A percentile compares a stretch with the other conserved stretches of the same genome.
These are phyloP conservation scores for Teunomyces cretensis DNA, from an alignment of 805 yeast genomes.

Conservation along the genomic window DNA sequence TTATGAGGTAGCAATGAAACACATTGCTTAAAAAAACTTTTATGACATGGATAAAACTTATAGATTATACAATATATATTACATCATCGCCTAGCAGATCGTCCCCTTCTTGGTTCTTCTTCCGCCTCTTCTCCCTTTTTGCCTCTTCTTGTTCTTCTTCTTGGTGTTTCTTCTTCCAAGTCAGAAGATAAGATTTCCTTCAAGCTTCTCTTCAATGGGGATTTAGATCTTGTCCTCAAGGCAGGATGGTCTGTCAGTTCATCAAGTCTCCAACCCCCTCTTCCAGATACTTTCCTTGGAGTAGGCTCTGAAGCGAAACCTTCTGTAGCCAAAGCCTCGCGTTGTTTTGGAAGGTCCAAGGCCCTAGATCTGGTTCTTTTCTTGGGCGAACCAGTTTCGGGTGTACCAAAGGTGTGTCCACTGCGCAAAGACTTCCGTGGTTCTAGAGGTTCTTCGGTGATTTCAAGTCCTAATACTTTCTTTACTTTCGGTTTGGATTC, in stretches of 20 bases:
- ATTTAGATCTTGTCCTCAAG: constrained; percentile 32
- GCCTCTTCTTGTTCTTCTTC: constrained; percentile 10
- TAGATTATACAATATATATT: neutral
- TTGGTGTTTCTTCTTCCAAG: constrained; percentile 9
- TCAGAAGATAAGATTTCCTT: constrained; percentile 16
- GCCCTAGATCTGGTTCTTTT: neutral
- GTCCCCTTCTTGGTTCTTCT: neutral
- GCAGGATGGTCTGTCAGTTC: constrained; percentile 25
- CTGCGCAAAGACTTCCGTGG: constrained; percentile 25
- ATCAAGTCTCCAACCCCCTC: constrained; percentile 7
- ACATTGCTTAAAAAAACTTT: constrained; percentile 31
- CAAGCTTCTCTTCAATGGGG: constrained; percentile 30
- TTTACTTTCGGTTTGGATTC: constrained; percentile 7
- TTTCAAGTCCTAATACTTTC: constrained; percentile 23
- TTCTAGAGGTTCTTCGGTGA: constrained; percentile 18
- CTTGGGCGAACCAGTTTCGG: constrained; percentile 4
- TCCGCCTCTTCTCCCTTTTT: neutral
- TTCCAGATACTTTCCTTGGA: constrained; percentile 7
- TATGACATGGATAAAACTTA: neutral
- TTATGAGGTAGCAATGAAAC: constrained; percentile 66
- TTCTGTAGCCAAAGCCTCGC: neutral
- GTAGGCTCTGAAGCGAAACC: neutral
- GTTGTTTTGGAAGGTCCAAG: constrained; percentile 5
- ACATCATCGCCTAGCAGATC: neutral
- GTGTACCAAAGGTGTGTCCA: constrained; percentile 20